Percentiles rank a stretch among this genome's conserved stretches.
Conservation (phyloP, 192 early-diverging fungal genomes). For the Linnemannia zychae region DNA sequence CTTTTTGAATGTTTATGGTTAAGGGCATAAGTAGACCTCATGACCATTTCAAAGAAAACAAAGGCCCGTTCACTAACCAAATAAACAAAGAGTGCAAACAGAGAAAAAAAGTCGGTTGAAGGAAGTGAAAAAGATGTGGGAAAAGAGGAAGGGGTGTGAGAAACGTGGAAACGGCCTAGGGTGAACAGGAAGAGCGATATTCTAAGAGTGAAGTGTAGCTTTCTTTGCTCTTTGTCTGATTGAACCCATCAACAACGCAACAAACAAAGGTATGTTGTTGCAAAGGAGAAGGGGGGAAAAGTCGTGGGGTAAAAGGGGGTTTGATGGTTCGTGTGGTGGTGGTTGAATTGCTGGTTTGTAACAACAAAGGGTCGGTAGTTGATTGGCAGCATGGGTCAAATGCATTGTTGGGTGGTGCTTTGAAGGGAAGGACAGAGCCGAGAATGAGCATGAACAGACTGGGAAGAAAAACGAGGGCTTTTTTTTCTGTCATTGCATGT, state of each 20-base stretch:
- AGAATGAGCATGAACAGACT: neutral
- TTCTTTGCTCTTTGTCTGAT: neutral
- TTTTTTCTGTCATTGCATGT: neutral
- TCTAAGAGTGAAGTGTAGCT: neutral
- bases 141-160: neutral
- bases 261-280: neutral
- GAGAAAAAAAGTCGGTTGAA: neutral
- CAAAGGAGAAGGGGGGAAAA: neutral
- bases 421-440: neutral
- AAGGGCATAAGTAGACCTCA: neutral
- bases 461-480: neutral
- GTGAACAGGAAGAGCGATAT: neutral
- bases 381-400: neutral
- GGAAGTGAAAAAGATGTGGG: neutral
- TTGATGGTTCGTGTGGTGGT: neutral
- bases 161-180: neutral
- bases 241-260: neutral
- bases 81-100: neutral
- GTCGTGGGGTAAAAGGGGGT: slow-evolving; percentile 1
- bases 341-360: neutral
- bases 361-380: neutral
- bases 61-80: neutral
- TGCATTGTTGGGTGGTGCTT: neutral
- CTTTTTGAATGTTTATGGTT: neutral
- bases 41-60: neutral